Percentiles rank a stretch among this genome's conserved stretches.
Evolutionary conservation across 2,329 filamentous ascomycete species (phyloP).

Genomic region (Talaromyces sp.): DNA sequence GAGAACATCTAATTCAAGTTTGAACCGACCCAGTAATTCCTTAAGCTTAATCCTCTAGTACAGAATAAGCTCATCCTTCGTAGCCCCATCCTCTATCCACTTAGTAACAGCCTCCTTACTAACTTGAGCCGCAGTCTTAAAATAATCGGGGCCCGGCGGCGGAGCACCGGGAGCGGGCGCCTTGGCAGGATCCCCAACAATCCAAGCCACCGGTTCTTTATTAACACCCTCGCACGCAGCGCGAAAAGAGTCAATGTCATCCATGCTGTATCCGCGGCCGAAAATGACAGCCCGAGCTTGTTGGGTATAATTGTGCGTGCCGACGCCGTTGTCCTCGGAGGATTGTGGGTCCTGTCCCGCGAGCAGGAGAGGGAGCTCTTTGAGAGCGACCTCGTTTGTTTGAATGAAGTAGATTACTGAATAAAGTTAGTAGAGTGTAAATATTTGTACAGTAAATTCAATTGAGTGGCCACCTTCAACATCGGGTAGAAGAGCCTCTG

Average conservation of each 20-base stretch:
- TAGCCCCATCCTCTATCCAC: constrained; percentile 23
- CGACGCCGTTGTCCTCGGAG: constrained; percentile 23
- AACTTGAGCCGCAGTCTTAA: constrained; percentile 16
- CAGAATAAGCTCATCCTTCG: constrained; percentile 17
- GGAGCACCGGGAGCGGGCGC: constrained; percentile 7
- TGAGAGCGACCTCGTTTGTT: constrained; percentile 15
- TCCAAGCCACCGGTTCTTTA: constrained; percentile 15
- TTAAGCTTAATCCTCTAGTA: constrained; percentile 12
- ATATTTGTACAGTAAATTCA: not conserved
- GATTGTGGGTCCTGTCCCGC: constrained; percentile 25
- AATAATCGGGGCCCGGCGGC: constrained; percentile 19
- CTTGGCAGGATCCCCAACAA: constrained; percentile 16
- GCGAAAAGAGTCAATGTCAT: constrained; percentile 19
- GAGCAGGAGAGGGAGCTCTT: constrained; percentile 27
- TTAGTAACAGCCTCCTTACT: constrained; percentile 17
- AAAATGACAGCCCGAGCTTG: constrained; percentile 31
- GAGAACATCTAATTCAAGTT: no score
- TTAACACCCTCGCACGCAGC: constrained; percentile 5
- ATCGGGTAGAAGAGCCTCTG: constrained; percentile 19
- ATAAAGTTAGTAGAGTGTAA: not conserved
- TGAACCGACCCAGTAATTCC: no score
- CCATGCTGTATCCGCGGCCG: constrained; percentile 25
- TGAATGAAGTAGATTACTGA: constrained; percentile 30
- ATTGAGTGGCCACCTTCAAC: constrained; percentile 20
- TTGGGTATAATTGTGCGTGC: constrained; percentile 28